Conservation (phyloP, 2,329 filamentous ascomycete genomes). For the Colletotrichum horii region DNA sequence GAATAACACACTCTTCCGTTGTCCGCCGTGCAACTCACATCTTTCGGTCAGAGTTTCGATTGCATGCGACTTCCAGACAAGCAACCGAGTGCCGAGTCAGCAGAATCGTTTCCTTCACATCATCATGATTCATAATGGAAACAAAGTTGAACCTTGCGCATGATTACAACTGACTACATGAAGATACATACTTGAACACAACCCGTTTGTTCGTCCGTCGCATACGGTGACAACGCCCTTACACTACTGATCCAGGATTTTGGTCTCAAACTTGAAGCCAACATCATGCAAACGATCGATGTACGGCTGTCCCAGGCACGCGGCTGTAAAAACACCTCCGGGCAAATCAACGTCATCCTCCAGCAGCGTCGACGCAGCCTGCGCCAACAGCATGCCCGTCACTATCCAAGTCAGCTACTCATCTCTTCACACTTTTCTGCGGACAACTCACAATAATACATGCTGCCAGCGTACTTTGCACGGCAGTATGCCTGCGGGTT, state of each 20-base stretch:
- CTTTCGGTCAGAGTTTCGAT: not conserved
- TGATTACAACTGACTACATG: not conserved
- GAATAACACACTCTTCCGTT: not conserved
- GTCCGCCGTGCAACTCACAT: not conserved
- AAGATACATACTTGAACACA: not conserved
- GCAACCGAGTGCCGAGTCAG: not conserved
- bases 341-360: slow-evolving; percentile 64
- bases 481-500: slow-evolving; percentile 59
- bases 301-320: slow-evolving; percentile 71
- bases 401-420: slow-evolving; percentile 45
- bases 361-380: slow-evolving; percentile 70
- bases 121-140: not conserved
- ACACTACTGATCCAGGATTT: slow-evolving; percentile 36
- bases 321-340: slow-evolving; percentile 75
- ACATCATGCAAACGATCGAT: slow-evolving; percentile 65
- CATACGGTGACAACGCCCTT: slow-evolving; percentile 3
- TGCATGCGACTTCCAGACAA: not conserved
- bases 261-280: slow-evolving; percentile 68
- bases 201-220: not conserved
- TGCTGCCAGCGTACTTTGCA: slow-evolving; percentile 62
- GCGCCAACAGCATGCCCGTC: slow-evolving; percentile 66
- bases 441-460: slow-evolving; percentile 65
- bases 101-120: not conserved
- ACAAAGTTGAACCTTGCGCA: not conserved
- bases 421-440: not conserved